A percentile compares a stretch with the other conserved stretches of the same genome.
These are phyloP conservation scores for Plenodomus tracheiphilus DNA, from an alignment of 2,329 filamentous ascomycete genomes.

Conservation along the genomic window DNA sequence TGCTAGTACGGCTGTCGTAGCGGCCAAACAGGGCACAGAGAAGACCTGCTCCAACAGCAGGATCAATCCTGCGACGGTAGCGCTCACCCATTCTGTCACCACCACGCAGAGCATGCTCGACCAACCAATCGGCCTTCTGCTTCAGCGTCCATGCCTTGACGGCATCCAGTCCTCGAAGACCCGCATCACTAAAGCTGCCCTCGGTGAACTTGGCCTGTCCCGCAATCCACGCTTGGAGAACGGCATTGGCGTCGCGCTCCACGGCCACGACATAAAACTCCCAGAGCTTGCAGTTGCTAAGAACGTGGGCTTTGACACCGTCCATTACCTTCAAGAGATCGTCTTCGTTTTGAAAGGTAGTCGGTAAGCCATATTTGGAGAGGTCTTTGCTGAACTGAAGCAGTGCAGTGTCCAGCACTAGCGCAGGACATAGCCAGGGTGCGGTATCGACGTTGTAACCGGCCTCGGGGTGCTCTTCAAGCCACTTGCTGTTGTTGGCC, in stretches of 20 bases:
- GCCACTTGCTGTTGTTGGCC: constrained; percentile 91
- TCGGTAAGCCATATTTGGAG: constrained; percentile 72
- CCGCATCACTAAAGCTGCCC: constrained; percentile 53
- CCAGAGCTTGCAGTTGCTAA: constrained; percentile 81
- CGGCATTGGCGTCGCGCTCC: constrained; percentile 68
- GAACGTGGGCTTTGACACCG: constrained; percentile 77
- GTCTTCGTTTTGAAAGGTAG: constrained; percentile 67
- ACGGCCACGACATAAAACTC: constrained; percentile 89
- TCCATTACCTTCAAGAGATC: constrained; percentile 84
- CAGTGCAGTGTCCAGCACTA: constrained; percentile 80
- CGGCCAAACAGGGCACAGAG: constrained; percentile 70
- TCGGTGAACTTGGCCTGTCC: constrained; percentile 62
- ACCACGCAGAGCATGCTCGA: constrained; percentile 70
- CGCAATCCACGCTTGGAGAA: constrained; percentile 71
- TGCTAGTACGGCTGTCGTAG: constrained; percentile 58
- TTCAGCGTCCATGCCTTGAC: constrained; percentile 60
- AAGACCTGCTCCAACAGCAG: constrained; percentile 69
- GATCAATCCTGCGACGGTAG: constrained; percentile 71
- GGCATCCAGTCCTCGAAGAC: constrained; percentile 55
- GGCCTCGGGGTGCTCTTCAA: constrained; percentile 90
- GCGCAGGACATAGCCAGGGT: constrained; percentile 67
- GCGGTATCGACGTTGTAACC: constrained; percentile 94
- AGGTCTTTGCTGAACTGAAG: constrained; percentile 65
- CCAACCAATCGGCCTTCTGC: constrained; percentile 66
- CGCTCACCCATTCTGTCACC: constrained; percentile 78